Conservation (phyloP, 768 basidiomycete species). For the Pleurotus tuoliensis region DNA sequence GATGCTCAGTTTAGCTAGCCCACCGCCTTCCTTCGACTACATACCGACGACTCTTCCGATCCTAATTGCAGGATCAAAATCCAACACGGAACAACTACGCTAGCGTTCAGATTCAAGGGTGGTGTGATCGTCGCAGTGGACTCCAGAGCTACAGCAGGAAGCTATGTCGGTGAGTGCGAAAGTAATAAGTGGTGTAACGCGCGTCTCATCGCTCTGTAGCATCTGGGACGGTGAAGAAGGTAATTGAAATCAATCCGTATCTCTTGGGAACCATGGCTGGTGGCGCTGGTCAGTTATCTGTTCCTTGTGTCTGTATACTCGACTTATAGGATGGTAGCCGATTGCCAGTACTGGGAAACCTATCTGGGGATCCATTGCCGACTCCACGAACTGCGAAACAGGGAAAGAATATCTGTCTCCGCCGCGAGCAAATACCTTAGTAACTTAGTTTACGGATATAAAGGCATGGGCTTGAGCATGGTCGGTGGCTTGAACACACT, state of each 20-base stretch:
- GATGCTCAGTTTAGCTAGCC: constrained; percentile 70
- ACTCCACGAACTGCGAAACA: constrained; percentile 92
- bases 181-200: neutral
- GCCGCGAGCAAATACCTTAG: constrained; percentile 97
- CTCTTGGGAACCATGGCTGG: constrained; percentile 99
- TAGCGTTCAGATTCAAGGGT: constrained; percentile 94
- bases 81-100: constrained; percentile 96
- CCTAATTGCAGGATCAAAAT: constrained; percentile 96
- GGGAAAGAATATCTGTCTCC: constrained; percentile 97
- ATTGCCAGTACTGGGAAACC: constrained; percentile 98
- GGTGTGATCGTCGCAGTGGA: constrained; percentile 99
- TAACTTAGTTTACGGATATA: constrained; percentile 97
- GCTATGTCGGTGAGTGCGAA: constrained; percentile 77
- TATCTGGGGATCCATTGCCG: constrained; percentile 98
- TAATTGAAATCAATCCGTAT: constrained; percentile 99
- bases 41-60: constrained; percentile 95
- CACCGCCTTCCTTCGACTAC: constrained; percentile 82
- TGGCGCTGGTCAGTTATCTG: constrained; percentile 72
- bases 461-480: constrained; percentile 99
- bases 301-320: neutral
- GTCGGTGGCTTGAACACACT: constrained; percentile 37
- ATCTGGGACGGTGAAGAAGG: constrained; percentile 97
- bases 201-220: constrained; percentile 42
- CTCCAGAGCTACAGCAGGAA: constrained; percentile 94
- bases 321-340: constrained; percentile 46